Base-by-base conservation (phyloP, 345 rosid genomes). In the Corymbia maculata region DNA sequence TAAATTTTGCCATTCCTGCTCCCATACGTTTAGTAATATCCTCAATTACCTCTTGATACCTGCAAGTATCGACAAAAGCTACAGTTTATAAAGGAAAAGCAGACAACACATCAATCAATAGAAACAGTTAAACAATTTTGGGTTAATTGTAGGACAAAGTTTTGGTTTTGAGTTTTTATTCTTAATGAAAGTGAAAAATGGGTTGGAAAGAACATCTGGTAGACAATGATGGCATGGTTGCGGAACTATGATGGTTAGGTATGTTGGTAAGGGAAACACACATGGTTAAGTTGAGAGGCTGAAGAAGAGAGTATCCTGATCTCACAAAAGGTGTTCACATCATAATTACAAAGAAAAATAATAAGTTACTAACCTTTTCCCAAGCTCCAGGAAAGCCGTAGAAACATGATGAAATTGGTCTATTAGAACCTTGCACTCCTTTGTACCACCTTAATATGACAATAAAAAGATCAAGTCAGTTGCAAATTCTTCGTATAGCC, bases 1-100 rank as follows among this genome's bases (percentile, higher is more conserved):
- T 95, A 89, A 94, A 97, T 91, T 97, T 96, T 51, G 97, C 98
- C 99, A 97, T 96, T 87, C 99, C 99, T 75, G 96, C 97, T 90
- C 99, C 98, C 99, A 97, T 96, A 91, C 94, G 92, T 90, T 88
- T 91, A 87, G 98, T 95, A 82, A 94, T 94, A 88, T 97, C 98
- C 92, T 92, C 97, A 4, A 97, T 96, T 79, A 94, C 98, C 91
- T 95, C 95, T 91, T 94, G 99, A 89, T 94, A 95, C 89, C 99
- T 97, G 93, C 92, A 93, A 44, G 55, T 59, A 85, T 12, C 13
- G 9, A 19, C 86, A 85, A 85, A 84, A 11, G 61, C 61, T 26
- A 55, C 13, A 4, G 61, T 55, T 55, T 55, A 55, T 55, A 55
- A 22, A 55, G 61, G 8, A 11, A 47, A 85, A 55, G 61, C 13